A percentile compares a stretch with the other conserved stretches of the same genome.
These are phyloP conservation scores for Tricholoma terreum DNA, from an alignment of 768 basidiomycete species.

Conservation along the genomic window DNA sequence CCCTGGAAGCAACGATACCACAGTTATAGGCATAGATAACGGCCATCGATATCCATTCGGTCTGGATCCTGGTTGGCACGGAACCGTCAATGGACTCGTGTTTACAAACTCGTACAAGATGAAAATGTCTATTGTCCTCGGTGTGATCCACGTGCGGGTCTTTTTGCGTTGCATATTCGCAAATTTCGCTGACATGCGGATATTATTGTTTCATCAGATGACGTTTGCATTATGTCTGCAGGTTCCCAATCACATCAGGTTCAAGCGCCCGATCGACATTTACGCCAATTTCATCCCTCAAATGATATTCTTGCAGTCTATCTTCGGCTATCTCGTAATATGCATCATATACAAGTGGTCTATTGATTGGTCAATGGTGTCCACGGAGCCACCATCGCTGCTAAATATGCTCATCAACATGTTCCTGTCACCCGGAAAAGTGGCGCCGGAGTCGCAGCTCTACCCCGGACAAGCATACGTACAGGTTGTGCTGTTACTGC, in stretches of 20 bases:
- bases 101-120: constrained; percentile 99
- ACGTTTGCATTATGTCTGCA: constrained; percentile 96
- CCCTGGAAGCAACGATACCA: constrained; percentile 44
- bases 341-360: constrained; percentile 98
- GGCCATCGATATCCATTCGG: constrained; percentile 89
- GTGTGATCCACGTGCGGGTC: constrained; percentile 85
- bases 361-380: constrained; percentile 78
- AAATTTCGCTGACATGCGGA: constrained; percentile 7
- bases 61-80: constrained; percentile 94
- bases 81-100: constrained; percentile 83
- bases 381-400: constrained; percentile 78
- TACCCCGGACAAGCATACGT: constrained; percentile 87
- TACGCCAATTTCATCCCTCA: constrained; percentile 97
- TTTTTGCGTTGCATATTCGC: constrained; percentile 2
- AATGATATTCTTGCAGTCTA: constrained; percentile 95
- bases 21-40: constrained; percentile 49
- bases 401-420: constrained; percentile 95
- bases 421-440: constrained; percentile 88
- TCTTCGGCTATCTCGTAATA: constrained; percentile 93
- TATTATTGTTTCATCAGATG: constrained; percentile 60
- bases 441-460: constrained; percentile 65
- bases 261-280: constrained; percentile 83
- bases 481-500: constrained; percentile 72
- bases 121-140: constrained; percentile 98
- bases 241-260: constrained; percentile 91